These are phyloP conservation scores for Botrytis hyacinthi DNA, from an alignment of 2,329 filamentous ascomycete genomes.

Conservation along the genomic window DNA sequence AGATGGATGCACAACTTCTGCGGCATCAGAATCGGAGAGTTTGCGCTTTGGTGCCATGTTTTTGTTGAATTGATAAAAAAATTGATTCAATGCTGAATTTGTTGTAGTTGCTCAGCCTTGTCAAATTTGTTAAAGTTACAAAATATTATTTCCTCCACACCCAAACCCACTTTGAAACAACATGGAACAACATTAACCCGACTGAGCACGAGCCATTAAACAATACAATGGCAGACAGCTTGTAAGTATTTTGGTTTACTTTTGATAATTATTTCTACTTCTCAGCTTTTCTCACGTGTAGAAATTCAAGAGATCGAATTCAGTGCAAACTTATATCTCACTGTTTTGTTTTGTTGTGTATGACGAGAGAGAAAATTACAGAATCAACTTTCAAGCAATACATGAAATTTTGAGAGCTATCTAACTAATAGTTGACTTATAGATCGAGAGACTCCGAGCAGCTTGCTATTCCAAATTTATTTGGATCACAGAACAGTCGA, in stretches of 20 bases:
- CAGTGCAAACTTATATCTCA: background rate
- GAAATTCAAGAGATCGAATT: background rate
- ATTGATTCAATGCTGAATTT: constrained; percentile 1
- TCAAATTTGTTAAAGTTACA: constrained; percentile 3
- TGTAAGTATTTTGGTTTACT: background rate
- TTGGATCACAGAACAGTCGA: background rate
- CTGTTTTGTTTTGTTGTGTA: background rate
- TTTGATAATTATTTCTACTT: background rate
- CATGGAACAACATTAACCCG: background rate
- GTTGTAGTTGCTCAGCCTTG: constrained; percentile 21
- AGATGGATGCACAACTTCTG: constrained; percentile 36
- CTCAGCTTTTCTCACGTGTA: background rate
- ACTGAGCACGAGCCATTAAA: background rate
- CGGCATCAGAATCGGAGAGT: constrained; percentile 27
- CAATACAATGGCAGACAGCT: background rate
- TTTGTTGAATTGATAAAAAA: constrained; percentile 18
- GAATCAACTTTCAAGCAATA: background rate
- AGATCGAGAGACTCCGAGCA: constrained; percentile 2
- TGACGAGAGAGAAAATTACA: background rate
- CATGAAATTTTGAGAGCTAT: background rate
- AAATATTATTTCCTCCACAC: constrained; percentile 9
- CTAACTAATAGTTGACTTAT: constrained; percentile 10
- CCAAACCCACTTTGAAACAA: background rate
- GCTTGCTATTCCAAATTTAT: background rate
- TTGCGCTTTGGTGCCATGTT: constrained; percentile 38